Percentiles rank a stretch among this genome's conserved stretches.
Conservation (phyloP, 768 basidiomycete genomes). For the Lyophyllum decastes region DNA sequence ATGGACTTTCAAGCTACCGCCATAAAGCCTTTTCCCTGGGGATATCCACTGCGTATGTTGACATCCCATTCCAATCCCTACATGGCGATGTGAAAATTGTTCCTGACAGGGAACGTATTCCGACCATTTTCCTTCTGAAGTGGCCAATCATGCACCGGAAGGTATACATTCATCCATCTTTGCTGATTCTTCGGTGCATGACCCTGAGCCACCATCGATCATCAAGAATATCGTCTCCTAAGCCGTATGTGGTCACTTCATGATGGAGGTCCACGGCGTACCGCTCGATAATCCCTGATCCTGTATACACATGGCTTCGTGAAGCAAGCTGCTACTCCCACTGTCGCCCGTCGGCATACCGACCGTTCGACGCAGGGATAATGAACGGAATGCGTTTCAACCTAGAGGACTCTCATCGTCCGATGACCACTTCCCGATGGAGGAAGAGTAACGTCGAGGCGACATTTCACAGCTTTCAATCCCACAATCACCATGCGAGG, state of each 20-base stretch:
- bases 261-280: background rate
- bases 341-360: background rate
- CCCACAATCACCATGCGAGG: background rate
- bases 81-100: background rate
- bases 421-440: background rate
- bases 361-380: background rate
- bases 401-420: background rate
- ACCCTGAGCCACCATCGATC: background rate
- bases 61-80: background rate
- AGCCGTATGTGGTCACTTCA: background rate
- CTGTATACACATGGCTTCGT: background rate
- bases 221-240: background rate
- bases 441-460: constrained; percentile 2
- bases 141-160: background rate
- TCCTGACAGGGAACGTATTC: background rate
- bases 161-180: background rate
- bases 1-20: background rate
- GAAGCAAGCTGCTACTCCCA: background rate
- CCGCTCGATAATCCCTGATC: background rate
- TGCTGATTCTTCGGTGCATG: background rate
- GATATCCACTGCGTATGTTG: background rate
- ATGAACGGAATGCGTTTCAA: background rate
- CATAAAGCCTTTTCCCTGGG: background rate
- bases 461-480: background rate
- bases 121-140: background rate